These are phyloP conservation scores for Candida maesae DNA, from an alignment of 805 yeast genomes.

Conservation along the genomic window DNA sequence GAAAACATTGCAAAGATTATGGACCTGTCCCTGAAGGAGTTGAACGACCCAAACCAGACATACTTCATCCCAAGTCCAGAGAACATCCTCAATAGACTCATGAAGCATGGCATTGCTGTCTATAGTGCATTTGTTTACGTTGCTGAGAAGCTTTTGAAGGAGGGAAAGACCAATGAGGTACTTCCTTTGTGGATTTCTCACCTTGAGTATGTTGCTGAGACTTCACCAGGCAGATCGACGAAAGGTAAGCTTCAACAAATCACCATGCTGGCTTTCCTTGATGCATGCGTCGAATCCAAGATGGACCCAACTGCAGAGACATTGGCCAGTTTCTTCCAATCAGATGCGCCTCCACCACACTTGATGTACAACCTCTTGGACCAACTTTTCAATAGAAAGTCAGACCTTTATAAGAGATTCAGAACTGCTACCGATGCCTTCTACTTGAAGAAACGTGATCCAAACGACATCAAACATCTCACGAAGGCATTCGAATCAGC, in stretches of 20 bases:
- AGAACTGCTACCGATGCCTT: conserved; percentile 7
- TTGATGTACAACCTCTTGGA: not conserved
- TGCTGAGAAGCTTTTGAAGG: conserved; percentile 10
- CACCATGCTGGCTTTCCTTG: conserved; percentile 20
- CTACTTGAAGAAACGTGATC: conserved; percentile 16
- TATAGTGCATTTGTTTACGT: conserved; percentile 12
- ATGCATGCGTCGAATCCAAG: conserved; percentile 4
- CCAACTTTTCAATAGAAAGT: conserved; percentile 2
- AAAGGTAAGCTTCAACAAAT: conserved; percentile 1
- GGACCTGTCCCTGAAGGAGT: conserved; percentile 16
- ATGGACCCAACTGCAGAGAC: conserved; percentile 10
- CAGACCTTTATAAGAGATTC: conserved; percentile 10
- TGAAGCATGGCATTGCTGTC: conserved; percentile 16
- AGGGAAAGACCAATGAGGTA: conserved; percentile 14
- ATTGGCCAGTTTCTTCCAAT: conserved; percentile 16
- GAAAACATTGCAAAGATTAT: conserved; percentile 7
- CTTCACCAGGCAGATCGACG: conserved; percentile 5
- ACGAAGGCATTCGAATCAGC: conserved; percentile 19
- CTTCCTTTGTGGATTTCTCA: conserved; percentile 24
- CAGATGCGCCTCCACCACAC: conserved; percentile 6
- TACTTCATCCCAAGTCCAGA: conserved; percentile 21
- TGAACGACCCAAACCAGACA: conserved; percentile 11
- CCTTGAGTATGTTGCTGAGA: conserved; percentile 17
- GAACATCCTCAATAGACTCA: conserved; percentile 19
- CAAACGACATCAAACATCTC: conserved; percentile 21